Base-by-base conservation (phyloP, 345 rosid species). In the Syzygium aromaticum region DNA sequence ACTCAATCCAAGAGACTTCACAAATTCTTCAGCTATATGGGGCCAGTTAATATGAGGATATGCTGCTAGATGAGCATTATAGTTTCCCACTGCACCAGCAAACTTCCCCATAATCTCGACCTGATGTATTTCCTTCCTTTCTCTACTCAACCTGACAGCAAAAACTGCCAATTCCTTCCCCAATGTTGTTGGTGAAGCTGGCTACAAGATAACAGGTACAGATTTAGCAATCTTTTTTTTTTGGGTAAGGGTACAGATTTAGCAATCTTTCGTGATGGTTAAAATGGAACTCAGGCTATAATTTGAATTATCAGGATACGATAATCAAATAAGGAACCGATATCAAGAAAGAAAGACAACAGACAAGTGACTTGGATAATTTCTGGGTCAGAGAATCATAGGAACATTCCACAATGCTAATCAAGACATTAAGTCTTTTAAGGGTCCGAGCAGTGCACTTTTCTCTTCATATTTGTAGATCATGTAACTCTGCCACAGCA, bases 151-250 rank as follows among this genome's bases (percentile, higher is more conserved):
- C 91, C 99, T 93, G 86, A 93, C 93, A 84, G 95, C 98, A 88
- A 96, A 98, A 86, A 95, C 93, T n/a, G 98, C 94, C 96, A 98
- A 92, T 93, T 98, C 99, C 93, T 98, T 98, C 63, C 99, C 98
- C 89, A 96, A 89, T 22, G 99, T 98, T 84, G 98, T 96, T 54
- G 98, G 98, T 15, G 99, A 94, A 88, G 99, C 99, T 89, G 99
- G 93, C 99, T 98, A 93, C 92, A 91, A 40, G 52, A 87, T 30
- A 73, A 73, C 25, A 73, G 33, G 13, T 9, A 38, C 49, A 73
- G 80, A 38, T 73, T 73, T 38, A 73, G 80, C 25, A 21, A 73
- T 73, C 49, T 6, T 0, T 5, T n/a, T n/a, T n/a, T n/a, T n/a
- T n/a, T n/a, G n/a, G n/a, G n/a, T n/a, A n/a, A n/a, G n/a, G 33